phyloP scores from a whole-genome alignment of 2,329 filamentous ascomycete genomes.

The Colletotrichum ledebouriae region DNA sequence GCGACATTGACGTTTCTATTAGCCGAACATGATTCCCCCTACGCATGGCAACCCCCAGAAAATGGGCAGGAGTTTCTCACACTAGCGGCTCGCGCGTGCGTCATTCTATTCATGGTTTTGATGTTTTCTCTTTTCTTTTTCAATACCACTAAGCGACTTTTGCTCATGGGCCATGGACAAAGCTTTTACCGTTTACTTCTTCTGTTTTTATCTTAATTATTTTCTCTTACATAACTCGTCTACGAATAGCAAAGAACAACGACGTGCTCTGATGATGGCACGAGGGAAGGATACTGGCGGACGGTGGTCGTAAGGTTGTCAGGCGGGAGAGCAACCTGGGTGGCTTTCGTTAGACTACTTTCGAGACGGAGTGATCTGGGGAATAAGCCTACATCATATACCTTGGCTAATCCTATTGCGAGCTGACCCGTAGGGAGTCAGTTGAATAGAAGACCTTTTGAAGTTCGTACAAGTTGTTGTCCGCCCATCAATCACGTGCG shows the following conservation, averaged over 20 bases:
- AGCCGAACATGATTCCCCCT: constrained; percentile 41
- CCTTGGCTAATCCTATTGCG: constrained; percentile 38
- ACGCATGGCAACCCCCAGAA: constrained; percentile 41
- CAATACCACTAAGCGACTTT: constrained; percentile 39
- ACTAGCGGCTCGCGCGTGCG: constrained; percentile 37
- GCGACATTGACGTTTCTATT: constrained; percentile 35
- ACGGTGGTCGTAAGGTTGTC: constrained; percentile 2
- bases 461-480: constrained; percentile 7
- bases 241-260: constrained; percentile 33
- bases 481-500: no score
- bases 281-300: constrained; percentile 25
- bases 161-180: constrained; percentile 23
- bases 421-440: constrained; percentile 20
- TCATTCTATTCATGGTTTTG: constrained; percentile 24
- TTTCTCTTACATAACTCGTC: constrained; percentile 28
- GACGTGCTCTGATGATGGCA: constrained; percentile 38
- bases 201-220: constrained; percentile 32
- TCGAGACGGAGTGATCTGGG: constrained; percentile 7
- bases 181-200: constrained; percentile 23
- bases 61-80: constrained; percentile 40
- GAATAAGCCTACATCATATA: constrained; percentile 21
- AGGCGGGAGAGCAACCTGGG: constrained; percentile 7
- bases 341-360: constrained; percentile 20
- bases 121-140: not conserved
- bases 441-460: constrained; percentile 32